Evolutionary conservation across 169 alveolate species (phyloP), one percentile per base, ranked within the genome.

Genomic region (Neospora caninum): DNA sequence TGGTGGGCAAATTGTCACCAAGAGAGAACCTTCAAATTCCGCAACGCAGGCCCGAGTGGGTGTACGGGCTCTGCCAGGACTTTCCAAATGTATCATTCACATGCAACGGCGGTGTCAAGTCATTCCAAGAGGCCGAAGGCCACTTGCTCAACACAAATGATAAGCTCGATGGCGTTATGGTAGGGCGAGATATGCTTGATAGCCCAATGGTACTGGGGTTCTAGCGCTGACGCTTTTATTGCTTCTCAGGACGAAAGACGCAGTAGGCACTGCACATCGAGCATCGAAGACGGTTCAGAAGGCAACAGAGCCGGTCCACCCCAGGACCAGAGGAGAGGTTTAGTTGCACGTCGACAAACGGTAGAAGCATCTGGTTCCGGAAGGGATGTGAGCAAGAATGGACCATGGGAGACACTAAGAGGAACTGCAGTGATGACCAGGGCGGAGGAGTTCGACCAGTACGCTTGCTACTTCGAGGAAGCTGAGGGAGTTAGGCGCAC

Each of bases 141-240:
- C 91, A 86, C 45, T 38, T 86, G 38, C 9, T 82, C n/a, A 31
- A 53, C 43, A 86, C 58, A 20, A 13, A 16, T 20, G 58, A 43
- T 18, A 25, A 0, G 25, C 91, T 86, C 9, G 78, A 73, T 18
- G 91, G 91, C 4, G 27, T 86, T 25, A 86, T 86, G 91, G 78
- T 86, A 29, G 91, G 91, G 27, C 91, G 91, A n/a, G 78, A 39
- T 18, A 10, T 86, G 29, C 78, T 86, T 25, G 91, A 86, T 6
- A 86, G 78, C n/a, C 91, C 91, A 13, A 7, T 86, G 70, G 80
- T 86, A 86, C 31, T 86, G 91, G 91, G 89, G 49, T 4, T 39
- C 69, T 20, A 13, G 29, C 10, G 89, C 89, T 16, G 89, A 82
- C 67, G 38, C 34, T 27, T 82, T 82, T n/a, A 31, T 82, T 41